Percentiles rank a stretch among this genome's conserved stretches.
phyloP scores from a whole-genome alignment of 768 basidiomycete species.

The Imleria badia region DNA sequence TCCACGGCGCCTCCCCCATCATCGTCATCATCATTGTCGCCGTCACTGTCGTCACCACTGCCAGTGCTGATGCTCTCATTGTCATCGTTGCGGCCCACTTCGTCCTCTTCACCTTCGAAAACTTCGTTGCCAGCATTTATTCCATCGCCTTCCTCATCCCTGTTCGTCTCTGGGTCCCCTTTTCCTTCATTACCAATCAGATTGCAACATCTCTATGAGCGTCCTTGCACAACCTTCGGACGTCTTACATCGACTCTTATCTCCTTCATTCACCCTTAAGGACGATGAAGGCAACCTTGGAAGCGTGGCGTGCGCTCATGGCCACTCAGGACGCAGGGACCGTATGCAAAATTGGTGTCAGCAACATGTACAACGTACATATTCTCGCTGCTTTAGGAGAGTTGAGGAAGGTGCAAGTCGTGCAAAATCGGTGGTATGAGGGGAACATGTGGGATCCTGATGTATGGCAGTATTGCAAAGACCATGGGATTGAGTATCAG shows the following conservation, averaged over 20 bases:
- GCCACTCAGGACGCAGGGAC: constrained; percentile 63
- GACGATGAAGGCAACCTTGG: constrained; percentile 56
- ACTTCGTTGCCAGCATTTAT: too few species aligned
- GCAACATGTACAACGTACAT: constrained; percentile 69
- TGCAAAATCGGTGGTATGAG: constrained; percentile 86
- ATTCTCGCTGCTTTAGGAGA: constrained; percentile 53
- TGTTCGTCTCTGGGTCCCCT: too few species aligned
- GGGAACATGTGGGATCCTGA: constrained; percentile 73
- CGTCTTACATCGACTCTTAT: constrained; percentile 75
- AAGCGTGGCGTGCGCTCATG: constrained; percentile 67
- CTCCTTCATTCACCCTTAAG: constrained; percentile 75
- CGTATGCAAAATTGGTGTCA: constrained; percentile 66
- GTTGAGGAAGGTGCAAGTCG: constrained; percentile 62
- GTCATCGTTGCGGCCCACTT: too few species aligned
- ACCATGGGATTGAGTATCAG: constrained; percentile 72
- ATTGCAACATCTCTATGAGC: constrained; percentile 57
- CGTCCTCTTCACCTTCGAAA: too few species aligned
- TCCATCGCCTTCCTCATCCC: too few species aligned
- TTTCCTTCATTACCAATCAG: too few species aligned
- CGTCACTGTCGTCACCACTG: too few species aligned
- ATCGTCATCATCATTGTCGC: too few species aligned
- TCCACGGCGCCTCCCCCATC: too few species aligned
- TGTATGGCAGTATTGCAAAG: constrained; percentile 63
- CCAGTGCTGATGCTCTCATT: too few species aligned
- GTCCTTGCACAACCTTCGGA: constrained; percentile 68